phyloP scores from a whole-genome alignment of 257 asterid genomes.

The Solanum stenotomum region DNA sequence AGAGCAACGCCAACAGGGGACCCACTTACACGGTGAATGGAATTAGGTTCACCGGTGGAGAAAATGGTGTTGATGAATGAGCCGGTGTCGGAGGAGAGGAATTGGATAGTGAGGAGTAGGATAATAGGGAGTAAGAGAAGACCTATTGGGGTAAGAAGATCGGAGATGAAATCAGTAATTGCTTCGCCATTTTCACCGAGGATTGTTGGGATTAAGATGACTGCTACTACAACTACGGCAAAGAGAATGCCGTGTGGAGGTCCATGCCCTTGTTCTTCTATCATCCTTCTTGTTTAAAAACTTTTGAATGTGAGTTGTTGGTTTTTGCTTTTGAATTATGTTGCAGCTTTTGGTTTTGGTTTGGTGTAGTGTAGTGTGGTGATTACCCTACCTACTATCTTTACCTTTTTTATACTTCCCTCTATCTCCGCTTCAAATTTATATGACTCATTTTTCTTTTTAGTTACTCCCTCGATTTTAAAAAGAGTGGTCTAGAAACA shows the following conservation, averaged over 20 bases:
- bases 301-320: neutral
- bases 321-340: neutral
- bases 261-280: constrained; percentile 68
- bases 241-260: constrained; percentile 70
- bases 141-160: constrained; percentile 66
- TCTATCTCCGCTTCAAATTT: too few relatives aligned
- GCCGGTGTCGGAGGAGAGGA: constrained; percentile 76
- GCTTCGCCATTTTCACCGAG: constrained; percentile 87
- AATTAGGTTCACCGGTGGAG: constrained; percentile 61
- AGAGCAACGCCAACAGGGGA: constrained; percentile 87
- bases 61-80: constrained; percentile 46
- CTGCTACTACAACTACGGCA: constrained; percentile 57
- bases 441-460: too few relatives aligned
- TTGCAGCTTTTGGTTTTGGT: neutral
- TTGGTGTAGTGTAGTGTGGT: neutral
- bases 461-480: accelerated
- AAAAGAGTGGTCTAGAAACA: too few relatives aligned
- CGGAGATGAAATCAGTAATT: constrained; percentile 68
- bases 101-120: constrained; percentile 70
- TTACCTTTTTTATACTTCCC: neutral
- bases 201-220: constrained; percentile 46
- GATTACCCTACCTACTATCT: neutral
- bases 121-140: constrained; percentile 68
- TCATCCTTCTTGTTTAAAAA: constrained; percentile 16
- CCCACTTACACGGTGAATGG: constrained; percentile 80